These are phyloP conservation scores for Diaporthe citri DNA, from an alignment of 2,329 filamentous ascomycete species.

Conservation along the genomic window DNA sequence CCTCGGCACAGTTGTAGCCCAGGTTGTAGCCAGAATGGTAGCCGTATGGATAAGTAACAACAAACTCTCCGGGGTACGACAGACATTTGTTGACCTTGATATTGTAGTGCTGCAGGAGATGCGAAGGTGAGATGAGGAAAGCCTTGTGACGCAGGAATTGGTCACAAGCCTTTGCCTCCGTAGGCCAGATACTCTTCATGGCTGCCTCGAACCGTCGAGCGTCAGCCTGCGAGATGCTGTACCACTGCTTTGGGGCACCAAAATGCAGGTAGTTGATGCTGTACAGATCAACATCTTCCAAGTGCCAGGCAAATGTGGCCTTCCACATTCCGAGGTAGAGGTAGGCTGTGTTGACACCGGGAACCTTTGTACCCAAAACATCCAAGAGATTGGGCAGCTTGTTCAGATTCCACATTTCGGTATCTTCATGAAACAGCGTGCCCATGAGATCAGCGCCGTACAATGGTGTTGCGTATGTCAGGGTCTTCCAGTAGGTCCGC, in stretches of 20 bases:
- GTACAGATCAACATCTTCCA: slow-evolving; percentile 98
- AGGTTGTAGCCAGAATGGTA: slow-evolving; percentile 99
- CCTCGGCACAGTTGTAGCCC: slow-evolving; percentile 98
- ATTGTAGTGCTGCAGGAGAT: slow-evolving; percentile 87
- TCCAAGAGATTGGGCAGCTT: slow-evolving; percentile 94
- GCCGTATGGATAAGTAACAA: slow-evolving; percentile 98
- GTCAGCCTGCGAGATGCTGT: slow-evolving; percentile 97
- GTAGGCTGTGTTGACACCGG: slow-evolving; percentile 97
- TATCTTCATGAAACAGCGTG: slow-evolving; percentile 90
- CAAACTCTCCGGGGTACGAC: slow-evolving; percentile 96
- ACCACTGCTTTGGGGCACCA: slow-evolving; percentile 98
- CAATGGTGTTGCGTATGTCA: slow-evolving; percentile 93
- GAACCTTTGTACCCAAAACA: slow-evolving; percentile 93
- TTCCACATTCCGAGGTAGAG: slow-evolving; percentile 99
- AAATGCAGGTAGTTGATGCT: slow-evolving; percentile 99
- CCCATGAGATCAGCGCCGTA: slow-evolving; percentile 98
- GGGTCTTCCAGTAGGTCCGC: slow-evolving; percentile 94
- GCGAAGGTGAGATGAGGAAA: slow-evolving; percentile 92
- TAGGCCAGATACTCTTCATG: slow-evolving; percentile 96
- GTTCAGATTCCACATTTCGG: slow-evolving; percentile 91
- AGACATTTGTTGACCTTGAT: slow-evolving; percentile 97
- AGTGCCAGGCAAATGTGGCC: slow-evolving; percentile 98
- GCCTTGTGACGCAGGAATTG: slow-evolving; percentile 98
- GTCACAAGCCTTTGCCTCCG: slow-evolving; percentile 93
- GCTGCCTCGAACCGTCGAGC: slow-evolving; percentile 91